Base-by-base conservation (phyloP, 2,329 filamentous ascomycete species). In the Botryotinia globosa region DNA sequence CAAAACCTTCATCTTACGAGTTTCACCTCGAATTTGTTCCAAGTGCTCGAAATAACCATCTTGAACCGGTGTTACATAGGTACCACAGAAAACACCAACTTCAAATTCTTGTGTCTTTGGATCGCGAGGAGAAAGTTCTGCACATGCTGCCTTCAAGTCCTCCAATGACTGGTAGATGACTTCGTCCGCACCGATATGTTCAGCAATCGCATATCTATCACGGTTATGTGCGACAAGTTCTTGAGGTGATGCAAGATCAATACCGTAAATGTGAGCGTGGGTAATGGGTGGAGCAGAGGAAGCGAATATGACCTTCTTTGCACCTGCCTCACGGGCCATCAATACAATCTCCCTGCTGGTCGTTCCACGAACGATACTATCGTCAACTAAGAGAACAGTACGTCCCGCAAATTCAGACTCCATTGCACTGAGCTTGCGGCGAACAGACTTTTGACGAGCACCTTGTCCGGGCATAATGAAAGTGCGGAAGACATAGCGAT, bases 61-160 rank as follows among this genome's bases (percentile, higher is more conserved):
- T 1, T 91, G 88, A 2, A 98, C 92, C 0, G 89, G 89, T 0
- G 95, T 98, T 74, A 93, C 86, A 82, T 98, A 98, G 75, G 90
- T 89, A 63, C 95, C 95, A 79, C 90, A 94, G 84, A 98, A 98
- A 14, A 98, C 94, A 71, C 95, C 94, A 3, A 97, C 90, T 80
- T 98, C 95, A 77, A 98, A 98, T 72, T 91, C 85, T 75, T 87
- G 84, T 14, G 85, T 85, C 63, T 73, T 74, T 77, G 88, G 81
- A 74, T 87, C 83, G 72, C 87, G 83, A 68, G 89, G 87, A 74
- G 89, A 90, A 6, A 93, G 87, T 76, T 94, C 90, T 2, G 90
- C 87, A 79, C 94, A 98, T 0, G 94, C 90, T 44, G 87, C 89
- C 79, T 92, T 91, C n/a, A 98, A 85, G 78, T 97, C 94, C 1